phyloP scores from a whole-genome alignment of 805 yeast species.

The Wickerhamomyces silvicola region DNA sequence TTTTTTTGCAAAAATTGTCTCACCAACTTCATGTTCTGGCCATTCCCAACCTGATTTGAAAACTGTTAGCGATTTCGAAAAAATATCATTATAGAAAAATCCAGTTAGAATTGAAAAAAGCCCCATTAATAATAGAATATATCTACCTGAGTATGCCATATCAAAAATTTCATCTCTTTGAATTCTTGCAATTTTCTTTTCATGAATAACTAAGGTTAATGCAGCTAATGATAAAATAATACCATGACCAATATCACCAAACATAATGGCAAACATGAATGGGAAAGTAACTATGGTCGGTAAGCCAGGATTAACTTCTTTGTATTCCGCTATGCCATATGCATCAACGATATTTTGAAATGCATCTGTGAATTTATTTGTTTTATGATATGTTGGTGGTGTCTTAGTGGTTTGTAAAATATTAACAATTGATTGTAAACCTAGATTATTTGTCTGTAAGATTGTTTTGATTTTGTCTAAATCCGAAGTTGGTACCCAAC shows the following conservation, averaged over 20 bases:
- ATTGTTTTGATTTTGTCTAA: slow-evolving; percentile 52
- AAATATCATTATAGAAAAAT: slow-evolving; percentile 84
- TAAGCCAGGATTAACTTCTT: slow-evolving; percentile 93
- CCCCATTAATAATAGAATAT: slow-evolving; percentile 89
- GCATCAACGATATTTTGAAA: slow-evolving; percentile 94
- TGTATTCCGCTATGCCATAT: slow-evolving; percentile 87
- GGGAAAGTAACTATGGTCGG: slow-evolving; percentile 96
- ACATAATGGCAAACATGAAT: slow-evolving; percentile 98
- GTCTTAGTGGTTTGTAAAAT: slow-evolving; percentile 60
- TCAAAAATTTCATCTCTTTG: slow-evolving; percentile 90
- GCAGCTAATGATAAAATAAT: slow-evolving; percentile 75
- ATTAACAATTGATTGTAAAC: slow-evolving; percentile 47
- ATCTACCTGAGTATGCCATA: slow-evolving; percentile 93
- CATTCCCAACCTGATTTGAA: slow-evolving; percentile 90
- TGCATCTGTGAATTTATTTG: slow-evolving; percentile 88
- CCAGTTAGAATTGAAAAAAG: slow-evolving; percentile 94
- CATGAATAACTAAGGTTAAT: slow-evolving; percentile 61
- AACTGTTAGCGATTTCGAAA: slow-evolving; percentile 83
- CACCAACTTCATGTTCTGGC: slow-evolving; percentile 71
- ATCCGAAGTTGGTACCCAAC: slow-evolving; percentile 90
- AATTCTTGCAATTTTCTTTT: slow-evolving; percentile 59
- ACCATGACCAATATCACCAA: slow-evolving; percentile 98
- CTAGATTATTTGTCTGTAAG: slow-evolving; percentile 73
- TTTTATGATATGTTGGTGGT: slow-evolving; percentile 92
- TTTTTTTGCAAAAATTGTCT: slow-evolving; percentile 58